These are phyloP conservation scores for Zoysia matrella DNA, from an alignment of 202 grass and related monocot species.

Conservation along the genomic window DNA sequence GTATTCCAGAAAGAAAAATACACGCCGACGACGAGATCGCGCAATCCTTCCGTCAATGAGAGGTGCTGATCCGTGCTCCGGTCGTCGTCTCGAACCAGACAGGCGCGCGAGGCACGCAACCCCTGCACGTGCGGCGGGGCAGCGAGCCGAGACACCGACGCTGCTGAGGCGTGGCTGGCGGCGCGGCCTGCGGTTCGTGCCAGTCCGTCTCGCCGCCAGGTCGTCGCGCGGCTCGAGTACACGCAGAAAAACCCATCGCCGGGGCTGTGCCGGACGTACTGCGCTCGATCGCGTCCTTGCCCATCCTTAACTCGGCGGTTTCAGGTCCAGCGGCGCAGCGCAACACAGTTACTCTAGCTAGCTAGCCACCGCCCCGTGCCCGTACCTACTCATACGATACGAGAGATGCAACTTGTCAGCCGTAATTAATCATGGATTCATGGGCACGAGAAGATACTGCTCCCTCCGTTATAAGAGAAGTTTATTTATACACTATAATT, in stretches of 20 bases:
- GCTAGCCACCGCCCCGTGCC: neutral
- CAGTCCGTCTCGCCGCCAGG: neutral
- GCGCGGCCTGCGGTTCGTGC: no score
- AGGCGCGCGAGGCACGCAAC: no score
- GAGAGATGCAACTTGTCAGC: neutral
- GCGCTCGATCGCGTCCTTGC: constrained; percentile 3
- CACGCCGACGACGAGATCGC: no score
- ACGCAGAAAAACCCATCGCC: neutral
- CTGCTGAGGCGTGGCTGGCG: neutral
- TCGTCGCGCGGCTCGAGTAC: neutral
- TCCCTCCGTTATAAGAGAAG: no score
- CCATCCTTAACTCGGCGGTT: neutral
- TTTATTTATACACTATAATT: no score
- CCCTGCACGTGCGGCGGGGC: no score
- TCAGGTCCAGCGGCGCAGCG: neutral
- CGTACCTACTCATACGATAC: neutral
- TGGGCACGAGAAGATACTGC: no score
- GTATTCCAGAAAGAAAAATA: no score
- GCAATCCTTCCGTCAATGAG: no score
- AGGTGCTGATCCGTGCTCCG: no score
- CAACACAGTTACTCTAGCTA: no score
- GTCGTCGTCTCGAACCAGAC: no score
- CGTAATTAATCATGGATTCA: neutral
- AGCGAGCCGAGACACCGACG: constrained; percentile 2
- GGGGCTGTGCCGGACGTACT: neutral